These are phyloP conservation scores for Lepiota brunneoincarnata DNA, from an alignment of 768 basidiomycete species.

Conservation along the genomic window DNA sequence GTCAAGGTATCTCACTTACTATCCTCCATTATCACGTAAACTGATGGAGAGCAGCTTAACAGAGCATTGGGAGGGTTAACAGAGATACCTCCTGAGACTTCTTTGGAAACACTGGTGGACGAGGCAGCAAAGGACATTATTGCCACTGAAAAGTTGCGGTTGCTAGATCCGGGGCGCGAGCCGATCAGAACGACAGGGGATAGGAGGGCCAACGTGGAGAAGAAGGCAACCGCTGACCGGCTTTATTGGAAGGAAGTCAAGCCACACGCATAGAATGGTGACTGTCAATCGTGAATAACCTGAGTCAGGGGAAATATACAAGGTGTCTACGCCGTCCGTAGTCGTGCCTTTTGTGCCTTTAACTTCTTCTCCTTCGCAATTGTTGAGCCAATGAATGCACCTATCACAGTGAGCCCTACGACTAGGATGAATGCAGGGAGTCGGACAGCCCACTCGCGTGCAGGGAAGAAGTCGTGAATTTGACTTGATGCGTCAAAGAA, in stretches of 20 bases:
- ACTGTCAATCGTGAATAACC: slow-evolving; percentile 11
- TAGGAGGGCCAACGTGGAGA: slow-evolving; percentile 9
- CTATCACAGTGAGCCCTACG: slow-evolving; percentile 77
- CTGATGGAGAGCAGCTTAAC: slow-evolving; percentile 37
- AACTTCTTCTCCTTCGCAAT: slow-evolving; percentile 72
- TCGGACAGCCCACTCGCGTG: slow-evolving; percentile 90
- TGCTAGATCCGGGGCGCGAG: slow-evolving; percentile 39
- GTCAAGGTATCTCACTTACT: slow-evolving; percentile 42
- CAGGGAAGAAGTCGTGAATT: slow-evolving; percentile 77
- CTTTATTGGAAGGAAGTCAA: slow-evolving; percentile 5
- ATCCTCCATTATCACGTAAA: background rate
- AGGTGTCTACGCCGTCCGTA: slow-evolving; percentile 51
- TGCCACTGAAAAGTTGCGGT: slow-evolving; percentile 67
- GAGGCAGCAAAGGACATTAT: slow-evolving; percentile 63
- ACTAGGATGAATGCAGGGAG: slow-evolving; percentile 83
- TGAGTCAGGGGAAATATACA: slow-evolving; percentile 4
- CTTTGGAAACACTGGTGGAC: slow-evolving; percentile 45
- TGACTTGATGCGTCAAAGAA: slow-evolving; percentile 77
- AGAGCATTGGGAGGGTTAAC: slow-evolving; percentile 51
- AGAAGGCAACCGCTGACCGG: slow-evolving; percentile 9
- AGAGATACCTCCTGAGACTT: slow-evolving; percentile 47
- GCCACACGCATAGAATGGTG: slow-evolving; percentile 7
- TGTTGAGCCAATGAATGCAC: slow-evolving; percentile 75
- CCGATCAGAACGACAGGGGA: slow-evolving; percentile 1
- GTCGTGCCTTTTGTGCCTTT: slow-evolving; percentile 58